Evolutionary conservation across 352 stramenopile genomes (phyloP).

Genomic region (Phytophthora foliorum): DNA sequence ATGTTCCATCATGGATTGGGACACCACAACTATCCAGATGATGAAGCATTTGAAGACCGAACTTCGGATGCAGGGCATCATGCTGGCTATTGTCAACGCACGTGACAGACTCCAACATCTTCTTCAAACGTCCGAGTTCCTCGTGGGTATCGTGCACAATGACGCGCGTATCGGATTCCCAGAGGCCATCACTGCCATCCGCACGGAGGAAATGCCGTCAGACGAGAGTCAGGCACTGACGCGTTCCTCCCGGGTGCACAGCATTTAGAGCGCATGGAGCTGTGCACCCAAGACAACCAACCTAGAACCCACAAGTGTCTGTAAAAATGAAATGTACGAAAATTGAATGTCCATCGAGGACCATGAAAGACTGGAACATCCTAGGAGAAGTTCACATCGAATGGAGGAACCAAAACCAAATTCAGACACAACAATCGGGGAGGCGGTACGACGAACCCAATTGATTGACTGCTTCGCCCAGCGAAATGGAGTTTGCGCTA

Average conservation of each 20-base stretch:
- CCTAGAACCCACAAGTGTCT: conserved; percentile 15
- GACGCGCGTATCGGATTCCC: conserved; percentile 72
- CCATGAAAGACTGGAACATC: not conserved
- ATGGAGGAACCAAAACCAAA: not conserved
- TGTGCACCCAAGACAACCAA: not conserved
- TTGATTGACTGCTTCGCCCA: not conserved
- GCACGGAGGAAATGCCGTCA: conserved; percentile 37
- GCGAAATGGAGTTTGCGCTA: not conserved
- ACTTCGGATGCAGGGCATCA: conserved; percentile 62
- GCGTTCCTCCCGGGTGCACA: conserved; percentile 28
- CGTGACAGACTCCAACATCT: conserved; percentile 71
- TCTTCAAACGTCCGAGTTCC: conserved; percentile 71
- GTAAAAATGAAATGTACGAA: conserved; percentile 33
- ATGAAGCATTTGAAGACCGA: conserved; percentile 84
- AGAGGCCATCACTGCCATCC: conserved; percentile 73
- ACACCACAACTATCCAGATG: conserved; percentile 89
- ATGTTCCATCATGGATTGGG: conserved; percentile 85
- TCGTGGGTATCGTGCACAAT: conserved; percentile 67
- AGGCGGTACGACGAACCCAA: no score
- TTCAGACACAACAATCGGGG: no score
- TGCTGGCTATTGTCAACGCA: conserved; percentile 83
- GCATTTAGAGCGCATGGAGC: conserved; percentile 20
- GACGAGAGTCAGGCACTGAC: conserved; percentile 32
- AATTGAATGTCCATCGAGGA: conserved; percentile 10
- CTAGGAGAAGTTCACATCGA: not conserved